Evolutionary conservation across 179 eudicot species (phyloP).

Genomic region (Nepenthes alata): DNA sequence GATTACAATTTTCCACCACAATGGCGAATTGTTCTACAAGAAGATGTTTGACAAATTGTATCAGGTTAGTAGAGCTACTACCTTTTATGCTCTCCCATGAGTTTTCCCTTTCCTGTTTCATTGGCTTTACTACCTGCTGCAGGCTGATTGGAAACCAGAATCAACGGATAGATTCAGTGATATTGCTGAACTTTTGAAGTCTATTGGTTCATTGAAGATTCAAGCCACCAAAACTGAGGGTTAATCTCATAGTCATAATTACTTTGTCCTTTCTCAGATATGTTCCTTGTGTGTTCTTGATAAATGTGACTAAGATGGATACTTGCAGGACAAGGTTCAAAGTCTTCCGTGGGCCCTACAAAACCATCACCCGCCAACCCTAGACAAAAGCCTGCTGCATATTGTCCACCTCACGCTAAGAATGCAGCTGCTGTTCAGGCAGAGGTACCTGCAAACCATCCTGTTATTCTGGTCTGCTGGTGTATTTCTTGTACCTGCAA

Average conservation of each 20-base stretch:
- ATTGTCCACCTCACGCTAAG: slow-evolving; percentile 93
- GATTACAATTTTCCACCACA: slow-evolving; percentile 78
- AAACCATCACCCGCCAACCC: slow-evolving; percentile 37
- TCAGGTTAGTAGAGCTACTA: slow-evolving; percentile 44
- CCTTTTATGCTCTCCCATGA: background rate
- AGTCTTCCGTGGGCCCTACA: slow-evolving; percentile 39
- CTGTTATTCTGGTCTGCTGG: background rate
- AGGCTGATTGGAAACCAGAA: slow-evolving; percentile 98
- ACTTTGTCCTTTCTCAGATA: slow-evolving; percentile 5
- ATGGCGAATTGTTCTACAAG: slow-evolving; percentile 70
- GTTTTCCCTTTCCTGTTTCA: background rate
- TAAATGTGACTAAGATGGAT: background rate
- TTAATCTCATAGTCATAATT: slow-evolving; percentile 7
- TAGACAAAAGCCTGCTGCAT: slow-evolving; percentile 76
- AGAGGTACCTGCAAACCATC: slow-evolving; percentile 39
- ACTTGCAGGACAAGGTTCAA: slow-evolving; percentile 50
- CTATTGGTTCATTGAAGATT: slow-evolving; percentile 54
- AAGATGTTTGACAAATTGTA: slow-evolving; percentile 82
- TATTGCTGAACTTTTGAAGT: slow-evolving; percentile 55
- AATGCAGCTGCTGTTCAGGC: slow-evolving; percentile 68
- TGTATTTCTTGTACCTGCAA: no score
- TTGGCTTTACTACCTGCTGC: slow-evolving; percentile 8
- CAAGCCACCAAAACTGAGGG: slow-evolving; percentile 61
- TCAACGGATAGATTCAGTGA: slow-evolving; percentile 70
- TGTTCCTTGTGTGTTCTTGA: slow-evolving; percentile 7